phyloP scores from a whole-genome alignment of 352 stramenopile genomes.

The Phytophthora pisi region DNA sequence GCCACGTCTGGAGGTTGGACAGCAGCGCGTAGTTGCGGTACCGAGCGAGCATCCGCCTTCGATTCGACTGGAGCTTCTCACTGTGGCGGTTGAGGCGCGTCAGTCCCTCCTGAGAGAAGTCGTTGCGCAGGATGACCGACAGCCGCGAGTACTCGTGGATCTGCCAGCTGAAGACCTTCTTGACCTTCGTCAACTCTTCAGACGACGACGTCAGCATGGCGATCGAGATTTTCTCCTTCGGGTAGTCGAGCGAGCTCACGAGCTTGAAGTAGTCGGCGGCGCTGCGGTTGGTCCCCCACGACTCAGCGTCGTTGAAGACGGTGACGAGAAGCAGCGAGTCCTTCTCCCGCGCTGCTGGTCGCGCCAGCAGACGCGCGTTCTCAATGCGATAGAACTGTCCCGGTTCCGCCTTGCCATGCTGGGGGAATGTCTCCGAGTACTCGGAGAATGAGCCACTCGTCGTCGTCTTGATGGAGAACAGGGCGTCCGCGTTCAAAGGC shows the following conservation, averaged over 20 bases:
- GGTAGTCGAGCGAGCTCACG: slow-evolving; percentile 32
- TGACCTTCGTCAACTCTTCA: slow-evolving; percentile 35
- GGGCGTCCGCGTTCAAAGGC: slow-evolving; percentile 13
- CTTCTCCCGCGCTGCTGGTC: slow-evolving; percentile 1
- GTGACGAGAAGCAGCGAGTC: slow-evolving; percentile 36
- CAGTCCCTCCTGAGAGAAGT: slow-evolving; percentile 32
- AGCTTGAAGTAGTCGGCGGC: slow-evolving; percentile 41
- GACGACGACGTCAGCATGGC: slow-evolving; percentile 41
- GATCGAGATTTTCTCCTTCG: slow-evolving; percentile 38
- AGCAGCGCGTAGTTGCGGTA: slow-evolving; percentile 53
- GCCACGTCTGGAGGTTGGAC: slow-evolving; percentile 40
- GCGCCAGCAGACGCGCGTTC: slow-evolving; percentile 12
- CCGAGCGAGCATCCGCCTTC: slow-evolving; percentile 49
- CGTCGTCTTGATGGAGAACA: slow-evolving; percentile 18
- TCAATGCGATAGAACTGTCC: slow-evolving; percentile 27
- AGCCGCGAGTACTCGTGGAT: slow-evolving; percentile 34
- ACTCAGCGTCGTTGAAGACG: slow-evolving; percentile 39
- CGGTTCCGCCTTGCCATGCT: slow-evolving; percentile 28
- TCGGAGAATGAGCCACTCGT: slow-evolving; percentile 4
- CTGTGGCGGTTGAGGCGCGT: slow-evolving; percentile 38
- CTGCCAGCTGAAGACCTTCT: slow-evolving; percentile 15
- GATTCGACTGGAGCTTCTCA: slow-evolving; percentile 27
- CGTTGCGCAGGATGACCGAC: slow-evolving; percentile 45
- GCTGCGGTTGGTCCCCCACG: slow-evolving; percentile 36
- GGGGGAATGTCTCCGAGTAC: slow-evolving; percentile 23